These are phyloP conservation scores for Arxiozyma slooffiae DNA, from an alignment of 1,139 yeast genomes.

Conservation along the genomic window DNA sequence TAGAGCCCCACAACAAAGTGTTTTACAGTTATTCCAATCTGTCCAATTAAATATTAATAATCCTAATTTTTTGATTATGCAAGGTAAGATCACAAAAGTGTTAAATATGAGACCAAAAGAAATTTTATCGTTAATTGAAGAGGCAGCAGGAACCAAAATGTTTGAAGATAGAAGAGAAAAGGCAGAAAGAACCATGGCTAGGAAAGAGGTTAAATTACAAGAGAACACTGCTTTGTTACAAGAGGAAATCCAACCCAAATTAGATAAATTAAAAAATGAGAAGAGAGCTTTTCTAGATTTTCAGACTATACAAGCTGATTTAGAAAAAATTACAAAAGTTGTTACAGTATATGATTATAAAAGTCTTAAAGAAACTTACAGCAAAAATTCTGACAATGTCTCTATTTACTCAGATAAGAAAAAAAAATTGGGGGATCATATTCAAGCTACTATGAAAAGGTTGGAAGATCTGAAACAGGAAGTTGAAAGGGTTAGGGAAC, in stretches of 20 bases:
- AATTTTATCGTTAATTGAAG: conserved; percentile 83
- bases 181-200: conserved; percentile 84
- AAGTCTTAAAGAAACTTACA: conserved; percentile 36
- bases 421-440: conserved; percentile 44
- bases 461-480: conserved; percentile 44
- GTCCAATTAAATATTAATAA: conserved; percentile 93
- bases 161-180: conserved; percentile 89
- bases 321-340: conserved; percentile 64
- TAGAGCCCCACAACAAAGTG: conserved; percentile 91
- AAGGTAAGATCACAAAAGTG: conserved; percentile 94
- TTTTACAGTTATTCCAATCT: conserved; percentile 79
- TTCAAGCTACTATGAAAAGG: conserved; percentile 30
- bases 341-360: conserved; percentile 72
- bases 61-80: conserved; percentile 96
- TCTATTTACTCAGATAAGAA: conserved; percentile 18
- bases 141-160: conserved; percentile 96
- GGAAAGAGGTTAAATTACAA: conserved; percentile 73
- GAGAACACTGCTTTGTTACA: conserved; percentile 64
- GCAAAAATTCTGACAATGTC: conserved; percentile 33
- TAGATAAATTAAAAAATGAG: conserved; percentile 71
- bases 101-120: conserved; percentile 92
- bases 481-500: conserved; percentile 43
- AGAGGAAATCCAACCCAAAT: conserved; percentile 90
- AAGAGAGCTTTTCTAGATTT: conserved; percentile 76
- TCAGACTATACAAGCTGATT: conserved; percentile 73